Percentiles rank a stretch among this genome's conserved stretches.
phyloP scores from a whole-genome alignment of 148 eudicot species.

The Simmondsia chinensis region DNA sequence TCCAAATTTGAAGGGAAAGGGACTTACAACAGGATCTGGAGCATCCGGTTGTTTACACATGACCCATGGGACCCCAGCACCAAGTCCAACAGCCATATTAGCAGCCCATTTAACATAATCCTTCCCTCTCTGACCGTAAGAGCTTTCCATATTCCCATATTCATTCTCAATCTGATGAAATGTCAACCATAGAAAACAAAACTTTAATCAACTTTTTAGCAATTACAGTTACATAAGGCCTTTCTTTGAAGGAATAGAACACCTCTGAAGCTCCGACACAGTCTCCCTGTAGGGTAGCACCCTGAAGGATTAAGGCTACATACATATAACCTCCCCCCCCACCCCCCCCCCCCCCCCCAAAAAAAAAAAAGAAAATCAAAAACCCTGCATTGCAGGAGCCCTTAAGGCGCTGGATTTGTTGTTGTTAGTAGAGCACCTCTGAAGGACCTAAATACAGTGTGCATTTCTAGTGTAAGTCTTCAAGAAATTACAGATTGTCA shows the following conservation, averaged over 20 bases:
- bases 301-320: no score
- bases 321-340: no score
- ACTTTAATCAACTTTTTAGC: background rate
- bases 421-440: no score
- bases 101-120: constrained; percentile 89
- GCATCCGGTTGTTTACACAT: constrained; percentile 98
- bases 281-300: no score
- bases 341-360: no score
- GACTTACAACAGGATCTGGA: constrained; percentile 69
- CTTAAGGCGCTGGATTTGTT: no score
- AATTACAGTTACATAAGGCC: background rate
- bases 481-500: no score
- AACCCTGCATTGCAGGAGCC: no score
- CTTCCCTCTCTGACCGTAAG: constrained; percentile 63
- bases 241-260: background rate
- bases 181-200: background rate
- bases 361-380: no score
- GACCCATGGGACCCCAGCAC: constrained; percentile 98
- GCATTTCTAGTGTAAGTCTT: no score
- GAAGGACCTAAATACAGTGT: no score
- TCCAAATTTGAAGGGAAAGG: background rate
- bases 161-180: constrained; percentile 86
- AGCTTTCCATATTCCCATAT: constrained; percentile 67
- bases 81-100: constrained; percentile 78
- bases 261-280: background rate